Evolutionary conservation across 257 asterid genomes (phyloP).

Genomic region (Marsdenia floribunda): DNA sequence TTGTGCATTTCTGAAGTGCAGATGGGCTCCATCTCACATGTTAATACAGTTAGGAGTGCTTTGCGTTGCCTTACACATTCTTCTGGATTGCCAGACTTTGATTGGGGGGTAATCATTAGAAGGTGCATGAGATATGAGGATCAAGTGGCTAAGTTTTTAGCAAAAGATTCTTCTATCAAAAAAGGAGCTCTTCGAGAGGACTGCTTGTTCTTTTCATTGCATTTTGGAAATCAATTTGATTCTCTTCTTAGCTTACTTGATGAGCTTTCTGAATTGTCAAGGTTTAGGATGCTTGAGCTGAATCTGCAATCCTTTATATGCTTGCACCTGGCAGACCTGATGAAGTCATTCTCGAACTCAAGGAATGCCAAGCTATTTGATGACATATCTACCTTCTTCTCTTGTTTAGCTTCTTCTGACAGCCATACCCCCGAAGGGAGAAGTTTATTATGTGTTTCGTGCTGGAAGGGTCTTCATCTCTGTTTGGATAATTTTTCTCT

Average conservation of each 20-base stretch:
- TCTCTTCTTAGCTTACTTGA: slow-evolving; percentile 77
- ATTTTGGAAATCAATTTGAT: slow-evolving; percentile 65
- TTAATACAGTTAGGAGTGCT: slow-evolving; percentile 40
- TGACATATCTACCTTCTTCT: slow-evolving; percentile 56
- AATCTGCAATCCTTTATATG: slow-evolving; percentile 69
- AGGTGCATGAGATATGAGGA: slow-evolving; percentile 77
- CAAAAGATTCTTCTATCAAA: slow-evolving; percentile 27
- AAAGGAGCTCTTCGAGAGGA: slow-evolving; percentile 72
- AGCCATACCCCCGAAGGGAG: slow-evolving; percentile 36
- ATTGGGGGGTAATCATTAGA: slow-evolving; percentile 71
- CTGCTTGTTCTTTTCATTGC: slow-evolving; percentile 64
- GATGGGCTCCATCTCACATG: slow-evolving; percentile 44
- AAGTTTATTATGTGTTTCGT: slow-evolving; percentile 55
- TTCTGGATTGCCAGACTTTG: slow-evolving; percentile 75
- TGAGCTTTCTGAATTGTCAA: slow-evolving; percentile 65
- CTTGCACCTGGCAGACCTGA: slow-evolving; percentile 57
- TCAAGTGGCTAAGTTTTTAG: slow-evolving; percentile 42
- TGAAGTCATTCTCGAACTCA: slow-evolving; percentile 65
- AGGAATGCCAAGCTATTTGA: slow-evolving; percentile 68
- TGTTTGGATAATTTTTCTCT: slow-evolving; percentile 52
- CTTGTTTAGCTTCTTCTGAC: slow-evolving; percentile 46
- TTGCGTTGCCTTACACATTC: slow-evolving; percentile 75
- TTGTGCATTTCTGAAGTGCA: slow-evolving; percentile 31
- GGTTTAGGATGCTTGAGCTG: slow-evolving; percentile 75
- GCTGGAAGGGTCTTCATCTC: slow-evolving; percentile 83